phyloP scores from a whole-genome alignment of 2,329 filamentous ascomycete genomes.

The Xylaria polymorpha region DNA sequence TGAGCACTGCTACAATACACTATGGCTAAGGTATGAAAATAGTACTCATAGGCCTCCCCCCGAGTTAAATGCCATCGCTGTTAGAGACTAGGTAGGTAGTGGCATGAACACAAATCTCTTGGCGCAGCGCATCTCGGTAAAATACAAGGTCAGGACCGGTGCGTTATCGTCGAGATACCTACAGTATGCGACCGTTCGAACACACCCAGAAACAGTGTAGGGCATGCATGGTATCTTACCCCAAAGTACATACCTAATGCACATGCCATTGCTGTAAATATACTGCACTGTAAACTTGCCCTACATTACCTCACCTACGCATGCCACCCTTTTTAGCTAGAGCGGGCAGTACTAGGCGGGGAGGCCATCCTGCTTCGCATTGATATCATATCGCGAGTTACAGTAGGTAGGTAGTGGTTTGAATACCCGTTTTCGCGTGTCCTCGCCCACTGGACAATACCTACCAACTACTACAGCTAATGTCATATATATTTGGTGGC shows the following conservation, averaged over 20 bases:
- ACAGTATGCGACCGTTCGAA: not conserved
- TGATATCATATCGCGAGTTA: no score
- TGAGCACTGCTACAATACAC: not conserved
- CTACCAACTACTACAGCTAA: no score
- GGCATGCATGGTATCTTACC: not conserved
- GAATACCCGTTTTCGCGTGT: no score
- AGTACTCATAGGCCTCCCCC: not conserved
- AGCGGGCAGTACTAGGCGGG: no score
- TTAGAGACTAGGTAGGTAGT: not conserved
- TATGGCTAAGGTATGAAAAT: not conserved
- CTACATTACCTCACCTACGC: no score
- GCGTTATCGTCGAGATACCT: no score
- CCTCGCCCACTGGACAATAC: no score
- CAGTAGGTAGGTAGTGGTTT: no score
- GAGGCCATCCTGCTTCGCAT: no score
- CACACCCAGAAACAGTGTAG: not conserved
- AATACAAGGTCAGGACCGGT: not conserved
- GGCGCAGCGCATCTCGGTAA: not conserved
- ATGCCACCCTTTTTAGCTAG: no score
- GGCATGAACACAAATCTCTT: not conserved
- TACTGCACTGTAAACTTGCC: no score
- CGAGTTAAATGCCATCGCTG: not conserved
- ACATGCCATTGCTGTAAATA: not conserved
- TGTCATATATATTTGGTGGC: no score
- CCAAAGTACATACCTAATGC: not conserved